phyloP scores from a whole-genome alignment of 1,284 basidiomycete genomes.

The Rhodotorula sp. region DNA sequence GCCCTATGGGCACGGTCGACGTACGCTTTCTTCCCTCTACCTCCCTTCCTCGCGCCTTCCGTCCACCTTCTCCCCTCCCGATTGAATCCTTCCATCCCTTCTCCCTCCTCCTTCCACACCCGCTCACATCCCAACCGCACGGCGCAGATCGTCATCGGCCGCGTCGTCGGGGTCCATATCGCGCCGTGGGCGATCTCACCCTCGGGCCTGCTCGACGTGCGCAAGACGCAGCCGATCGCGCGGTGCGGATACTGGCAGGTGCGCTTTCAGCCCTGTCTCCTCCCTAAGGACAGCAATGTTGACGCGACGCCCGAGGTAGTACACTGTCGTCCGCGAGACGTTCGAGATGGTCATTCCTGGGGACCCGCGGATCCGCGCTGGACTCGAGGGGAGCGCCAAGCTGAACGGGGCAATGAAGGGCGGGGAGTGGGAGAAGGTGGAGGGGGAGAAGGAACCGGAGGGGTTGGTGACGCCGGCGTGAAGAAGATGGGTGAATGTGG shows the following conservation, averaged over 20 bases:
- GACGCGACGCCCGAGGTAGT: background rate
- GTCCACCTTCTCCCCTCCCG: too few relatives aligned
- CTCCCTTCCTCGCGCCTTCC: too few relatives aligned
- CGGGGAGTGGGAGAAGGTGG: background rate
- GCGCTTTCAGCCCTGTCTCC: too few relatives aligned
- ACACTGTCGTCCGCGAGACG: background rate
- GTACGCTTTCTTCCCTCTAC: background rate
- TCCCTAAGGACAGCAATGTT: background rate
- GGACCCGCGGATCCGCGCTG: background rate
- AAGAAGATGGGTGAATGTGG: background rate
- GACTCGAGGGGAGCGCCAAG: slow-evolving; percentile 9
- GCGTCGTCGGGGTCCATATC: slow-evolving; percentile 1
- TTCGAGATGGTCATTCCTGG: slow-evolving; percentile 9
- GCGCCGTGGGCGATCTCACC: background rate
- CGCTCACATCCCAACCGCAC: too few relatives aligned
- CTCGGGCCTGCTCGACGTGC: background rate
- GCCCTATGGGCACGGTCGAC: background rate
- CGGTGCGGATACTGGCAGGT: slow-evolving; percentile 3
- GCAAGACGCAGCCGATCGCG: background rate
- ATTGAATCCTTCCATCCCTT: too few relatives aligned
- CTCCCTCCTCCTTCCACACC: background rate
- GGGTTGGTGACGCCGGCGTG: background rate
- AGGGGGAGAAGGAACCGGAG: background rate
- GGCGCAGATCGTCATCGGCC: slow-evolving; percentile 1
- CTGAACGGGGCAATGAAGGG: background rate